A percentile compares a stretch with the other conserved stretches of the same genome.
Conservation (phyloP, 495 filamentous ascomycete species). For the Aspergillus biplanus region DNA sequence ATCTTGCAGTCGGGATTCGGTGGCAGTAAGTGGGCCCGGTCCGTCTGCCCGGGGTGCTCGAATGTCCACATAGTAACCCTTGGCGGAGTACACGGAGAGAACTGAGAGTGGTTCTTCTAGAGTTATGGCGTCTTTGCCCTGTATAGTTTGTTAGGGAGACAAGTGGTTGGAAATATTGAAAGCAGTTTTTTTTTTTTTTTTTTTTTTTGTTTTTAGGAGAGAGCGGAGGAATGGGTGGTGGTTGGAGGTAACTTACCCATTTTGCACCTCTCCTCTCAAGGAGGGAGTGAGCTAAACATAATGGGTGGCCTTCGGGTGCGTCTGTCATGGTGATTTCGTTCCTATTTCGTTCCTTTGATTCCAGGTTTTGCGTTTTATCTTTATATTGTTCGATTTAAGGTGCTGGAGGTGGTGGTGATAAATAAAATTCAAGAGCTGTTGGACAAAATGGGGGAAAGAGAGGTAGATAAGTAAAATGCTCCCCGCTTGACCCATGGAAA, state of each 20-base stretch:
- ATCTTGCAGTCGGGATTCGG: conserved; percentile 5
- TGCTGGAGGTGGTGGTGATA: too few relatives aligned
- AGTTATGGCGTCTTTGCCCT: conserved; percentile 1
- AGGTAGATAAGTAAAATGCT: too few relatives aligned
- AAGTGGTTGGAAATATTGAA: neutral
- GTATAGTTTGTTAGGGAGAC: neutral
- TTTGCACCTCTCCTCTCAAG: conserved; percentile 2
- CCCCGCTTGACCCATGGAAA: too few relatives aligned
- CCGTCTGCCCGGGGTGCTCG: conserved; percentile 4
- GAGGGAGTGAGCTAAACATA: neutral
- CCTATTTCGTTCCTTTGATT: neutral
- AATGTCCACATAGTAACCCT: conserved; percentile 8
- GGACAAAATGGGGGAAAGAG: too few relatives aligned
- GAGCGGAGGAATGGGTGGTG: neutral
- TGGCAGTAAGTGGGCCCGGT: conserved; percentile 1
- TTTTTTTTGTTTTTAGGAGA: too few relatives aligned
- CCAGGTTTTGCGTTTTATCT: neutral
- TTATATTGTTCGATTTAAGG: neutral
- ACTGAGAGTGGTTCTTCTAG: conserved; percentile 5
- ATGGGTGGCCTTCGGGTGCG: conserved; percentile 1
- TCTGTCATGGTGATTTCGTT: conserved; percentile 1
- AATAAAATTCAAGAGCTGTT: too few relatives aligned
- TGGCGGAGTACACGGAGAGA: conserved; percentile 7
- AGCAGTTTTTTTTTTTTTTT: neutral
- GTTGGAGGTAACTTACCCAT: conserved; percentile 5